Base-by-base conservation (phyloP, 257 asterid genomes). In the Solanum virginianum region DNA sequence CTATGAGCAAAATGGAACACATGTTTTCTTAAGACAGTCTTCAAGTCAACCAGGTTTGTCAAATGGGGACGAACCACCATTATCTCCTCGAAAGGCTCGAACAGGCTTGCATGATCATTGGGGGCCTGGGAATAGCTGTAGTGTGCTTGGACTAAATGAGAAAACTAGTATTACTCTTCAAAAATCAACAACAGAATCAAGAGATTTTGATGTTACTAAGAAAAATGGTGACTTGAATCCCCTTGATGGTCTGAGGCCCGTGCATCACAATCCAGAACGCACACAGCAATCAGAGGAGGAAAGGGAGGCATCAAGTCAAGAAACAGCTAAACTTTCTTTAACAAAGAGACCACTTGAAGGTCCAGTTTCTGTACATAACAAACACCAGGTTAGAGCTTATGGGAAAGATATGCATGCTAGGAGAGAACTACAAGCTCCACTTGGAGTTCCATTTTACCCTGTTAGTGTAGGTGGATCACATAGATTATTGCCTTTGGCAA, bases 341-440 rank as follows among this genome's bases (percentile, higher is more conserved):
- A 24, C 47, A 81, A 89, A 87, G 84, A 86, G 88, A 83, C 84
- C 89, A 71, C 84, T 87, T 47, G 92, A 88, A 84, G 85, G 75
- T 87, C 85, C 88, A 80, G 90, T 87, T 89, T 89, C 84, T 90
- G 90, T 87, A 81, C 84, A 82, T 91, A 85, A 90, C 87, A 89
- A 84, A 85, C 91, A 85, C 85, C 85, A 87, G 85, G 88, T 72
- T 81, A 88, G 85, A 87, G 88, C 84, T 62, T 91, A 88, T 18
- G 88, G 85, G 84, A 88, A 85, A 75, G 91, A 91, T 82, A 85
- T 83, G 85, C 88, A 84, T 86, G 88, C 92, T 55, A 93, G 90
- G 86, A 91, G 90, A 85, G 92, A 88, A 60, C 90, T 93, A 45
- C 94, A 80, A 88, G 97, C 97, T n/a, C 99, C 98, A 17, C 92